phyloP scores from a whole-genome alignment of 2,329 filamentous ascomycete genomes.

The Botrytis galanthina region DNA sequence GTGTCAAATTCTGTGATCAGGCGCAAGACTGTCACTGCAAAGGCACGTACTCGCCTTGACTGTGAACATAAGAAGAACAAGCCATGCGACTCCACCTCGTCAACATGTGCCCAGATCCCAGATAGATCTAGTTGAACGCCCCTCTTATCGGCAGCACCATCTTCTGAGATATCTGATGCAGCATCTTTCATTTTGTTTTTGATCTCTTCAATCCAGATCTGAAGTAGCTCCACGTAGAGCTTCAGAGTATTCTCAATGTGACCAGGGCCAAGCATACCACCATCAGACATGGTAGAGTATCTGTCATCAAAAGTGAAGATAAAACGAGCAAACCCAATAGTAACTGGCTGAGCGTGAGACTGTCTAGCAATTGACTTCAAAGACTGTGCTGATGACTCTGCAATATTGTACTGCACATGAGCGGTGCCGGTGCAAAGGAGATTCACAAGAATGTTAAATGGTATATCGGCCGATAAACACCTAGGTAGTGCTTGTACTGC shows the following conservation, averaged over 20 bases:
- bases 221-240: slow-evolving; percentile 87
- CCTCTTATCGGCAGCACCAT: slow-evolving; percentile 62
- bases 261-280: slow-evolving; percentile 87
- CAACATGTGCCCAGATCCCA: slow-evolving; percentile 86
- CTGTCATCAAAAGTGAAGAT: slow-evolving; percentile 98
- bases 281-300: slow-evolving; percentile 97
- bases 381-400: slow-evolving; percentile 85
- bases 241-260: slow-evolving; percentile 94
- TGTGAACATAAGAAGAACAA: slow-evolving; percentile 97
- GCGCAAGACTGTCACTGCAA: slow-evolving; percentile 87
- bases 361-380: slow-evolving; percentile 94
- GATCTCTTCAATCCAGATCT: slow-evolving; percentile 98
- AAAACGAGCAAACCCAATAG: slow-evolving; percentile 92
- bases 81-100: slow-evolving; percentile 94
- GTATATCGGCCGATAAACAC: slow-evolving; percentile 87
- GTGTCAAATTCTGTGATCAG: slow-evolving; percentile 92
- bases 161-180: slow-evolving; percentile 61
- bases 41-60: slow-evolving; percentile 81
- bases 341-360: slow-evolving; percentile 89
- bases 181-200: slow-evolving; percentile 78
- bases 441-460: slow-evolving; percentile 91
- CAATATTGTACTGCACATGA: slow-evolving; percentile 90
- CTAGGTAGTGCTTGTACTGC: slow-evolving; percentile 92
- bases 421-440: slow-evolving; percentile 94
- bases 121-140: slow-evolving; percentile 81